Percentiles rank a stretch among this genome's conserved stretches.
Conservation (phyloP, 2,329 filamentous ascomycete genomes). For the Aspergillus uvarum region DNA sequence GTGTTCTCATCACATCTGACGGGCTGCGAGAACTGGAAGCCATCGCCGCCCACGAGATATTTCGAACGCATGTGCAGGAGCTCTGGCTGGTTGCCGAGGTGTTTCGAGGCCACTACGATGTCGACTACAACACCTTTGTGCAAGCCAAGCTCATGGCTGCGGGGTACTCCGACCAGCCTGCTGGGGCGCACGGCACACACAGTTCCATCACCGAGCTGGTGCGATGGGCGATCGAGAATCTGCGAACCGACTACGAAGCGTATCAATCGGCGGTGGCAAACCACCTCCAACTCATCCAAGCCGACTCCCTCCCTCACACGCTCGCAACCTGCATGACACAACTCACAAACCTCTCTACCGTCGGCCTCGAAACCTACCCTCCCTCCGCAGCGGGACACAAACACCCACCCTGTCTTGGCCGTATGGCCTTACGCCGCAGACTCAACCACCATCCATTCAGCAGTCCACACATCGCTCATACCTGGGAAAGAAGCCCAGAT, state of each 20-base stretch:
- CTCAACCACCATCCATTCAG: background rate
- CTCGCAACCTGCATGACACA: background rate
- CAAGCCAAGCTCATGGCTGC: background rate
- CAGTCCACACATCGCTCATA: background rate
- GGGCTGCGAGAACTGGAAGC: background rate
- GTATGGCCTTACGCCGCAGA: background rate
- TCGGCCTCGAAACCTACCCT: background rate
- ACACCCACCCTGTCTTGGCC: background rate
- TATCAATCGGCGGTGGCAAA: background rate
- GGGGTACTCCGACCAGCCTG: background rate
- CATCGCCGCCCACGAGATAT: background rate
- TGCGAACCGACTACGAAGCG: background rate
- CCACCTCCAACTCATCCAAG: background rate
- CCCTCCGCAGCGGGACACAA: background rate
- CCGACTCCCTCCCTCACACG: background rate
- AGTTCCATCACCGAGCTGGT: too few relatives aligned
- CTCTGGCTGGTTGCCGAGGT: background rate
- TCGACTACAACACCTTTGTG: background rate
- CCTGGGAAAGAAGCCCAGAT: background rate
- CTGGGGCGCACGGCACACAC: background rate
- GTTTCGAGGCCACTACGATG: background rate
- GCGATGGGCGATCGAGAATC: background rate
- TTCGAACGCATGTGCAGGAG: background rate
- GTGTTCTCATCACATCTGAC: background rate
- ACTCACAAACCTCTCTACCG: background rate